These are phyloP conservation scores for Sarocladium oryzae DNA, from an alignment of 2,329 filamentous ascomycete genomes.

Conservation along the genomic window DNA sequence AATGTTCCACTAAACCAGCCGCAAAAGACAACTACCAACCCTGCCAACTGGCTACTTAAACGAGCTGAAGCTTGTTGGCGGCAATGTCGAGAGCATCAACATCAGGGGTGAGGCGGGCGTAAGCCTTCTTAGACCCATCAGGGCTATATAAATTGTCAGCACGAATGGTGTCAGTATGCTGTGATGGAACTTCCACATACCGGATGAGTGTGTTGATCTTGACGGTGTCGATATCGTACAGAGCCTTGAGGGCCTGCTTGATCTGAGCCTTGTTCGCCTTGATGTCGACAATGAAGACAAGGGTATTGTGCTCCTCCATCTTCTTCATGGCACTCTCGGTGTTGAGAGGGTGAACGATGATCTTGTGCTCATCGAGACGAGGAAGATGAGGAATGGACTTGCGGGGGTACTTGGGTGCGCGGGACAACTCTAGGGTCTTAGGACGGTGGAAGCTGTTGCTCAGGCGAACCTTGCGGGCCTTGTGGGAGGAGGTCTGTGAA, in stretches of 20 bases:
- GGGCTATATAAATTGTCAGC: conserved; percentile 49
- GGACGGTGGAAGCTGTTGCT: conserved; percentile 95
- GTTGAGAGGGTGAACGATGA: conserved; percentile 97
- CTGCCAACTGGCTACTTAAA: conserved; percentile 52
- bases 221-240: conserved; percentile 95
- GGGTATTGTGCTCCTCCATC: conserved; percentile 99
- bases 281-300: conserved; percentile 94
- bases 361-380: conserved; percentile 94
- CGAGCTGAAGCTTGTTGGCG: conserved; percentile 96
- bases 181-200: conserved; percentile 43
- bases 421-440: conserved; percentile 90
- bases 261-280: conserved; percentile 99
- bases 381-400: conserved; percentile 87
- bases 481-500: conserved; percentile 54
- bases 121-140: conserved; percentile 98
- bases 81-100: conserved; percentile 99
- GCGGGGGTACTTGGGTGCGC: conserved; percentile 91
- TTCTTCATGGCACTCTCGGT: conserved; percentile 99
- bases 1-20: conserved; percentile 35
- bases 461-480: conserved; percentile 86
- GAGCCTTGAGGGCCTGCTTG: conserved; percentile 96
- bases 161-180: neutral
- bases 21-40: conserved; percentile 19
- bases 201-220: conserved; percentile 99
- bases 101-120: conserved; percentile 88